Evolutionary conservation across 257 asterid species (phyloP), one percentile per base, ranked within the genome.

Genomic region (Solanum chaucha): DNA sequence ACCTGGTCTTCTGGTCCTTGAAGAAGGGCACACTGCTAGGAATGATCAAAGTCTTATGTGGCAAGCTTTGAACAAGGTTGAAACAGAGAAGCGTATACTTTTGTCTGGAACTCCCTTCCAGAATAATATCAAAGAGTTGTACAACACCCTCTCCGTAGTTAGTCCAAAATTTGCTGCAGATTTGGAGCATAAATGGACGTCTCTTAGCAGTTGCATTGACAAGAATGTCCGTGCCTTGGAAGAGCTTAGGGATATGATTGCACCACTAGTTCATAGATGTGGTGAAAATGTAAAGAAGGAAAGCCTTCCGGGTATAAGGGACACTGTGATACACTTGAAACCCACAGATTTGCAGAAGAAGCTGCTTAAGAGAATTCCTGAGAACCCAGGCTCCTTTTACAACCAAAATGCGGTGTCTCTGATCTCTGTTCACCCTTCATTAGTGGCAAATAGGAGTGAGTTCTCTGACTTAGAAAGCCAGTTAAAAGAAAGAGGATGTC

Each of bases 71-170:
- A 88, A 92, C 14, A 88, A 90, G 46, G 88, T 92, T 22, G 86
- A 88, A 19, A 95, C 98, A 1, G 82, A 85, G 24, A 87, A 95
- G 70, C 94, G 95, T 15, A 89, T 95, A 34, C 94, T 96, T 61
- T 88, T 96, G 5, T 96, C 98, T 1, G 99, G 98, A 12, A 96
- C 98, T 10, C 98, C 95, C 1, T 96, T 96, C 44, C 98, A 96
- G 93, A 96, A 95, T 89, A 93, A 93, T 70, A 92, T 93, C 10
- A 35, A 70, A 0, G 96, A 95, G 93, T 90, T 96, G 36, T 89
- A 89, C 90, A 96, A 94, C 78, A 96, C 96, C 1, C 87, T 96
- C 24, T 89, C 91, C 20, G 83, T 95, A 3, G 98, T 93, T n/a
- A 91, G 92, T 40, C 98, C 98, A 1, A 44, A 75, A 41, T 92